Percentiles rank a stretch among this genome's conserved stretches.
Conservation (phyloP, 2,329 filamentous ascomycete genomes). For the Pyricularia sp. region DNA sequence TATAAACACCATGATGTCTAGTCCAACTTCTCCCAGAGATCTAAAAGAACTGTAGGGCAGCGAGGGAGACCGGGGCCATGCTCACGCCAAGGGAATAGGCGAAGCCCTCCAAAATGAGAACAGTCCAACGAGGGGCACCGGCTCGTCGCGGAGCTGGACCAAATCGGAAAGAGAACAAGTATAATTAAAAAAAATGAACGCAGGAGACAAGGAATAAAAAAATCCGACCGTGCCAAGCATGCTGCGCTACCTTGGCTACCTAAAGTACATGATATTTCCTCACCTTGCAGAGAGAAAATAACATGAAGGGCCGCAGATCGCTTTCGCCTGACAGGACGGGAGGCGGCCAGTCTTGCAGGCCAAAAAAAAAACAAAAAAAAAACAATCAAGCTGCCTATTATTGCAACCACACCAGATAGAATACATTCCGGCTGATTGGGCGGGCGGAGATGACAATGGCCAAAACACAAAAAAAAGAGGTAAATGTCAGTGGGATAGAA, state of each 20-base stretch:
- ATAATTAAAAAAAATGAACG: background rate
- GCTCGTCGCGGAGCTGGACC: background rate
- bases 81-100: background rate
- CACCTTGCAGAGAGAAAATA: background rate
- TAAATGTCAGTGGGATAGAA: background rate
- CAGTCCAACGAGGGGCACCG: background rate
- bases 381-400: background rate
- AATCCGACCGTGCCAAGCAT: background rate
- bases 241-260: background rate
- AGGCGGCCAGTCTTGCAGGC: background rate
- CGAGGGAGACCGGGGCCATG: background rate
- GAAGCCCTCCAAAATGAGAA: background rate
- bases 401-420: background rate
- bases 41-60: background rate
- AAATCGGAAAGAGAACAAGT: background rate
- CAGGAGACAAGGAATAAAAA: background rate
- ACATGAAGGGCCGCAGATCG: background rate
- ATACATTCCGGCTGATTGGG: background rate
- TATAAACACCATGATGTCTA: background rate
- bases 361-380: background rate
- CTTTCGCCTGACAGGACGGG: background rate
- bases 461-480: too few species aligned
- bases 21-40: background rate
- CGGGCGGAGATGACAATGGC: background rate
- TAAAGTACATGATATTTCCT: background rate